phyloP scores from a whole-genome alignment of 108 stramenopile genomes.

The Cylindrotheca fusiformis region DNA sequence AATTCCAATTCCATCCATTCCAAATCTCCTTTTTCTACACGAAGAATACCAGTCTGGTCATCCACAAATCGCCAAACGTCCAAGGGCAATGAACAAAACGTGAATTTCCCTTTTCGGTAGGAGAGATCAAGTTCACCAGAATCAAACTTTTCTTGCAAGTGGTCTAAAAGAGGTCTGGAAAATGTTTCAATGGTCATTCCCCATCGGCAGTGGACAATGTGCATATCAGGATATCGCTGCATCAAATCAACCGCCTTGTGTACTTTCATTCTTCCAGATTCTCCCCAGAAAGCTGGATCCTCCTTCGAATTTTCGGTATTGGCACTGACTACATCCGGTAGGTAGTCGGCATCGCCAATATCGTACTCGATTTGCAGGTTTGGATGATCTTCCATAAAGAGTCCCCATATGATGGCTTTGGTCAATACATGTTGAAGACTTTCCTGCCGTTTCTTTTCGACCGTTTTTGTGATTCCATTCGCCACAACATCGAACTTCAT shows the following conservation, averaged over 20 bases:
- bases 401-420: constrained; percentile 27
- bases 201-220: constrained; percentile 35
- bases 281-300: constrained; percentile 29
- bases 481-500: constrained; percentile 17
- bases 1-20: constrained; percentile 28
- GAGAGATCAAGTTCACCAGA: constrained; percentile 4
- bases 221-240: constrained; percentile 23
- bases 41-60: constrained; percentile 20
- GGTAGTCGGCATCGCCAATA: constrained; percentile 35
- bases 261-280: constrained; percentile 32
- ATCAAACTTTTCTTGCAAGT: constrained; percentile 13
- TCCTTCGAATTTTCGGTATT: neutral
- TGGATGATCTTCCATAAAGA: constrained; percentile 22
- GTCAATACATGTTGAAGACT: constrained; percentile 33
- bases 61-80: constrained; percentile 36
- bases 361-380: constrained; percentile 30
- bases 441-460: constrained; percentile 35
- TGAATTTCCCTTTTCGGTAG: constrained; percentile 15
- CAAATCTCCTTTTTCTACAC: constrained; percentile 10
- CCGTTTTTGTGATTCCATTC: constrained; percentile 12
- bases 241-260: constrained; percentile 35
- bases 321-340: constrained; percentile 27
- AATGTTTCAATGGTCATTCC: constrained; percentile 18
- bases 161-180: constrained; percentile 11
- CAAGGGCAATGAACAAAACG: constrained; percentile 25